phyloP scores from a whole-genome alignment of 2,329 filamentous ascomycete genomes.

The Immersiporthe knoxdaviesiana region DNA sequence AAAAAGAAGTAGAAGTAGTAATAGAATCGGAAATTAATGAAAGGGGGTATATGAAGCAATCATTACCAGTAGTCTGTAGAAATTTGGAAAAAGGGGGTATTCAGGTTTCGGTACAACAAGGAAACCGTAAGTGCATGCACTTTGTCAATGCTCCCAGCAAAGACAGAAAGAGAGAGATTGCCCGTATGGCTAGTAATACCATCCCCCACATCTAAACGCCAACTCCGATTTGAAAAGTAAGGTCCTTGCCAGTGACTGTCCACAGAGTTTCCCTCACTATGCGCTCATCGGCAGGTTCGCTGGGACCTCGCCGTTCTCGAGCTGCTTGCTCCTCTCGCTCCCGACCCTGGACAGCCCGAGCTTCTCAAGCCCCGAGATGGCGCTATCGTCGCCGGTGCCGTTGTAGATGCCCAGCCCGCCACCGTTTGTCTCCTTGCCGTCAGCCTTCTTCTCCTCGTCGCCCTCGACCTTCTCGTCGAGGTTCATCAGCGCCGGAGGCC shows the following conservation, averaged over 20 bases:
- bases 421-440: constrained; percentile 37
- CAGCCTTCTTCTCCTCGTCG: constrained; percentile 31
- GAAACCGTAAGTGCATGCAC: neutral
- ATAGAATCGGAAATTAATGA: constrained; percentile 19
- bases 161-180: neutral
- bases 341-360: constrained; percentile 41
- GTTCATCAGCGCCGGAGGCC: constrained; percentile 86
- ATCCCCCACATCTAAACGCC: neutral
- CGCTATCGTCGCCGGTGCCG: constrained; percentile 41
- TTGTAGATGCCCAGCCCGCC: constrained; percentile 45
- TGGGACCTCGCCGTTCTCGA: constrained; percentile 33
- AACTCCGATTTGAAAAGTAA: too few relatives aligned
- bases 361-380: constrained; percentile 48
- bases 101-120: constrained; percentile 8
- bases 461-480: constrained; percentile 53
- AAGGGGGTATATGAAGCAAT: constrained; percentile 24
- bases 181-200: neutral
- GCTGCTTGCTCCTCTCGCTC: constrained; percentile 34
- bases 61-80: constrained; percentile 7
- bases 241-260: neutral
- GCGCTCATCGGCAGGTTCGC: constrained; percentile 37
- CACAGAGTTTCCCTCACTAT: constrained; percentile 28
- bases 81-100: constrained; percentile 23
- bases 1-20: neutral
- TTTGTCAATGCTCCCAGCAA: neutral